Evolutionary conservation across 176 grass and related monocot genomes (phyloP), one percentile per base, ranked within the genome.

Genomic region (Bolboschoenus planiculmis): DNA sequence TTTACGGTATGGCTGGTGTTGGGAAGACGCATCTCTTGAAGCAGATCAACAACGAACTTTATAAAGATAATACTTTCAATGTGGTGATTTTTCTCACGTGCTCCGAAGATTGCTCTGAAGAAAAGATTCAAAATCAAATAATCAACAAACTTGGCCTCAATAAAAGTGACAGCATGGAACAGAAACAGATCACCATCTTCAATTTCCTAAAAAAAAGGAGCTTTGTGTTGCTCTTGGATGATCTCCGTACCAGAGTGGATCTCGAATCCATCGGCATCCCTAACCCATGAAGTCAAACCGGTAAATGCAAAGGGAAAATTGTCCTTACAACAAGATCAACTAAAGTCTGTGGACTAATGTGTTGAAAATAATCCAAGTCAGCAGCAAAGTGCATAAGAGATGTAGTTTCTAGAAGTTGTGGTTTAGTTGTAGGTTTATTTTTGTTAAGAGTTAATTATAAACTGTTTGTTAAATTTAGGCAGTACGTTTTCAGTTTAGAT

Each of bases 1-100:
- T 90, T 29, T 77, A 27, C 3, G 88, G 88, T 23, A 29, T 35
- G 3, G 59, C 79, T 36, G 88, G 84, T 39, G n/a, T 86, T 26
- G 88, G 84, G 7, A 89, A 89, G 68, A 89, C 79, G 14, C 81
- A 83, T 73, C 60, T 89, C 27, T 51, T 86, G 50, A 83, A 78
- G 24, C 55, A 59, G 37, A 85, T 89, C 87, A 85, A 89, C 27
- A 78, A 86, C 34, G 40, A 44, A 11, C 82, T 89, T 35, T 73
- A 2, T 33, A 40, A 23, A 15, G 40, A 57, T 8, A 30, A 36
- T 36, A 46, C 10, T 4, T 88, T 85, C 39, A 47, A 85, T 51
- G 31, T 67, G 15, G 83, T 89, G 27, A 58, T 86, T 8, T 62
- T 81, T 56, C 48, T 86, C 2, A 82, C 35, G 5, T 82, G 71